Evolutionary conservation across 495 filamentous ascomycete species (phyloP).

Genomic region (Trichodelitschia bisporula): DNA sequence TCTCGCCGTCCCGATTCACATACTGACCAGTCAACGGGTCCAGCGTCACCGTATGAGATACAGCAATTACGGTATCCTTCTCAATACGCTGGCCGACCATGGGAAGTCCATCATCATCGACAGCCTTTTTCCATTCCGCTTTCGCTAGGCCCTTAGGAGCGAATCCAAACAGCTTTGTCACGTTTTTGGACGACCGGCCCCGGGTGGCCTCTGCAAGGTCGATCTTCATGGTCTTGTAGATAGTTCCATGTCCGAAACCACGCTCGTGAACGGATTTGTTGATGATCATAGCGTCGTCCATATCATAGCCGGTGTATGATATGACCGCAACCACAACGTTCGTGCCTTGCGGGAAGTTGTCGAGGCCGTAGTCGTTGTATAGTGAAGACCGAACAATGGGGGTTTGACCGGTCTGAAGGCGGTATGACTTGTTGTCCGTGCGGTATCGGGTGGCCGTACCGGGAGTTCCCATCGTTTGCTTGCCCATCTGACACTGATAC

Average conservation of each 20-base stretch:
- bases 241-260: constrained; percentile 86
- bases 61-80: constrained; percentile 64
- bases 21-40: constrained; percentile 32
- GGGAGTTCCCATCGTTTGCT: constrained; percentile 96
- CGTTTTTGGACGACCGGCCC: constrained; percentile 26
- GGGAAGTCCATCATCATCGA: constrained; percentile 76
- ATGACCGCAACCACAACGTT: constrained; percentile 96
- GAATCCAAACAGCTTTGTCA: constrained; percentile 65
- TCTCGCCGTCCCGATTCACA: constrained; percentile 53
- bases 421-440: constrained; percentile 92
- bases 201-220: constrained; percentile 48
- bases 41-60: constrained; percentile 64
- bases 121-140: constrained; percentile 33
- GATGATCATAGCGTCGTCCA: constrained; percentile 99
- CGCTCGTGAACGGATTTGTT: constrained; percentile 95
- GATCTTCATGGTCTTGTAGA: constrained; percentile 91
- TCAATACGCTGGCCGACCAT: constrained; percentile 47
- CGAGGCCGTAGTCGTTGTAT: constrained; percentile 87
- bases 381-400: constrained; percentile 78
- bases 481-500: constrained; percentile 99
- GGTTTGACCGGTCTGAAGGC: constrained; percentile 84
- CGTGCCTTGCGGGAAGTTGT: constrained; percentile 96
- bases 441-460: constrained; percentile 66
- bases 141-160: constrained; percentile 43
- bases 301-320: constrained; percentile 96